Evolutionary conservation across 306 rosid species (phyloP), one percentile per base, ranked within the genome.

Genomic region (Lablab purpureus): DNA sequence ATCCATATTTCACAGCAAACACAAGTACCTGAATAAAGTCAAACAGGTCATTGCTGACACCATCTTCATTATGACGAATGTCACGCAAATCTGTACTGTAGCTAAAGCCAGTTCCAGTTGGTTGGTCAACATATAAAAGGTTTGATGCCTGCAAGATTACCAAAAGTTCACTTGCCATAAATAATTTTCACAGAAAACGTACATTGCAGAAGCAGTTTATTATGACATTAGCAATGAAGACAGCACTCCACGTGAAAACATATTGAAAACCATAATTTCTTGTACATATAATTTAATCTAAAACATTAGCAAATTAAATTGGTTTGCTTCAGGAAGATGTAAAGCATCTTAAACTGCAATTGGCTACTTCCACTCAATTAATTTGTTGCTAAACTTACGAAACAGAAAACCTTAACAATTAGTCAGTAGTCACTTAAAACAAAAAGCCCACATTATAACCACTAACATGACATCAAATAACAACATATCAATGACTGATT

Each of bases 101-200:
- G 78, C 97, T 94, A 79, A 90, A 94, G 63, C 98, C 98, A 79
- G 98, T 94, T 59, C 98, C 97, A 79, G 85, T 88, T 27, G 98
- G 98, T 83, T 94, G 98, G 74, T 94, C 98, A 47, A 94, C 96
- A 83, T 90, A 94, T 66, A 94, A 75, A 77, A 94, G 94, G 82
- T 91, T 92, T 59, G 98, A 87, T 21, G 62, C 97, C 98, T 94
- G 84, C 90, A 88, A 83, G 78, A 62, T 65, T 28, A 74, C 50
- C 52, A 77, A 65, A 75, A 70, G 21, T 79, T 80, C 59, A 72
- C 43, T 19, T 55, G 58, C 25, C 55, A 36, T 46, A 8, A 34
- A 81, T 30, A 68, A 63, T 46, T 19, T 40, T 47, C 58, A 50
- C 41, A 58, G 63, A n/a, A 52, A 74, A 64, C 54, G 22, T 80